Base-by-base conservation (phyloP, 306 rosid species). In the Gastrolobium villosum region DNA sequence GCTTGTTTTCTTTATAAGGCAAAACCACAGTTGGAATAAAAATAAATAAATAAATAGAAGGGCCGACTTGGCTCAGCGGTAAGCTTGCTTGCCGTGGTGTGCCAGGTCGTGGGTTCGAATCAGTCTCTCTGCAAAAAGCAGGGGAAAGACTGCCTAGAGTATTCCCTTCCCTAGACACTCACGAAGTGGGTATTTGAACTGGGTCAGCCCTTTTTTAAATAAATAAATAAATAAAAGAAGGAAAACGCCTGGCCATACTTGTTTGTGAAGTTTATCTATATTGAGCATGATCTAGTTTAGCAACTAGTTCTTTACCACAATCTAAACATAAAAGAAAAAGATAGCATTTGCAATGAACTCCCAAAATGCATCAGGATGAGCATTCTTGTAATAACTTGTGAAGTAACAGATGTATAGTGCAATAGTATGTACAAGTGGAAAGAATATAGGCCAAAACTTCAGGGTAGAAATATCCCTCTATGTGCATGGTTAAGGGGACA, bases 261-360 rank as follows among this genome's bases (percentile, higher is more conserved):
- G 62, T 50, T 14, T 60, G 34, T 60, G 48, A 50, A 49, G 73
- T 26, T 13, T 53, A 65, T 36, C 78, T 48, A 49, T 30, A 30
- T 26, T 39, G 40, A 11, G 5, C 13, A 52, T 5, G 37, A 74
- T 13, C 32, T 56, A 45, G 11, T 74, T 44, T 74, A 52, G 37
- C 36, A 14, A 32, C 20, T n/a, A 65, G 74, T 41, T 69, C 63
- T 44, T 14, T 48, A 40, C 4, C 46, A 43, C 30, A 70, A 40
- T 28, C 6, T 37, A 28, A 34, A 62, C 26, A 54, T 34, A 9
- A 55, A 30, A 11, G 50, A n/a, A 10, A 11, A 11, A 48, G 3
- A 46, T 20, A 60, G 55, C 15, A 60, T 39, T n/a, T 37, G 6
- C 64, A 36, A 49, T 61, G 11, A 60, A 30, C 56, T 61, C 40